Conservation (phyloP, 2,329 filamentous ascomycete species). For the Phymatotrichopsis omnivora region DNA sequence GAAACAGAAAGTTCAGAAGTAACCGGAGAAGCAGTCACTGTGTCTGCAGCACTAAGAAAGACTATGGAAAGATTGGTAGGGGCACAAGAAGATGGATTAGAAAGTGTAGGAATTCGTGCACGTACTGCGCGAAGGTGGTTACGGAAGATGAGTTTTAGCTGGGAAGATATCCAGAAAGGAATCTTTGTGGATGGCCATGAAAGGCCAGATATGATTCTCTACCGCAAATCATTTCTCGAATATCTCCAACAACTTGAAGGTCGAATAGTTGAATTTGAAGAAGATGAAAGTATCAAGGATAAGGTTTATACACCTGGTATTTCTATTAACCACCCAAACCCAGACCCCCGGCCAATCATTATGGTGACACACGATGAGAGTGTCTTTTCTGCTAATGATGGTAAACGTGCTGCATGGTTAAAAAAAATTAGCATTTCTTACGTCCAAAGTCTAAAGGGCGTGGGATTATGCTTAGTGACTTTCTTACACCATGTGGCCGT, state of each 20-base stretch:
- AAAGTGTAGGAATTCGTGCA: background rate
- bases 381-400: conserved; percentile 9
- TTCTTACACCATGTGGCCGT: background rate
- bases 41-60: too few relatives aligned
- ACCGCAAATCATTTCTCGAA: conserved; percentile 1
- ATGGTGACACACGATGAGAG: conserved; percentile 10
- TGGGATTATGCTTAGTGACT: conserved; percentile 6
- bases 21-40: too few relatives aligned
- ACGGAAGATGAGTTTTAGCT: background rate
- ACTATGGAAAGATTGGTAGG: too few relatives aligned
- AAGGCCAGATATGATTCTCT: background rate
- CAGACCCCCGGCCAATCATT: background rate
- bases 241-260: background rate
- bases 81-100: too few relatives aligned
- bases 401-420: background rate
- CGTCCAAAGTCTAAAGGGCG: background rate
- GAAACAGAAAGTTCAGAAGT: too few relatives aligned
- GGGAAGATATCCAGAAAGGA: background rate
- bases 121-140: background rate
- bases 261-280: background rate
- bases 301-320: background rate
- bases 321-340: too few relatives aligned
- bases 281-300: background rate
- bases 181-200: conserved; percentile 9
- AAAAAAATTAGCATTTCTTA: background rate